Evolutionary conservation across 148 eudicot species (phyloP).

Genomic region (Camellia lanceoleosa): DNA sequence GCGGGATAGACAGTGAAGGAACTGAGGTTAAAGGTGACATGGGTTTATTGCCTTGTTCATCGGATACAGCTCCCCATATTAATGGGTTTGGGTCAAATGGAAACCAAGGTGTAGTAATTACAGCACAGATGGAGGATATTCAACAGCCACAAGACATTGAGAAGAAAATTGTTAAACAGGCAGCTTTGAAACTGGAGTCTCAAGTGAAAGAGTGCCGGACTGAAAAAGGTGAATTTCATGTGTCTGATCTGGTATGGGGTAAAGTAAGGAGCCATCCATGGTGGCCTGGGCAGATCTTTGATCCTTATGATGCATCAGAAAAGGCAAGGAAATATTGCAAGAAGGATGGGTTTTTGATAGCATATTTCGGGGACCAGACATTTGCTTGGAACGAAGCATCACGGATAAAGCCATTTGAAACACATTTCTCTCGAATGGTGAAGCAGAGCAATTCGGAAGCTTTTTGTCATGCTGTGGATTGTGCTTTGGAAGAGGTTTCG

Average conservation of each 20-base stretch:
- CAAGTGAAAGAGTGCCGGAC: not conserved
- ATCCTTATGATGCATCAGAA: constrained; percentile 53
- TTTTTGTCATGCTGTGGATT: constrained; percentile 57
- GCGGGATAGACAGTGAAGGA: not conserved
- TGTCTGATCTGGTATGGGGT: constrained; percentile 77
- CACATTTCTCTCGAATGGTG: constrained; percentile 53
- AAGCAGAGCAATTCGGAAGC: constrained; percentile 56
- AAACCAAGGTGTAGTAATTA: not conserved
- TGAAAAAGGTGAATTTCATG: constrained; percentile 36
- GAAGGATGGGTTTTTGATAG: constrained; percentile 48
- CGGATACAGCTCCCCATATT: not conserved
- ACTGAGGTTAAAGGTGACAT: not conserved
- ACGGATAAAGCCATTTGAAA: constrained; percentile 53
- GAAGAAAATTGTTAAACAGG: not conserved
- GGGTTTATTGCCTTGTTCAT: not conserved
- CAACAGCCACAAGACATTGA: not conserved
- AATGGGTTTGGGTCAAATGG: constrained; percentile 9
- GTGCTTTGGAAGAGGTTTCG: constrained; percentile 67
- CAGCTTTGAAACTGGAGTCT: not conserved
- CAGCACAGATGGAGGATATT: not conserved
- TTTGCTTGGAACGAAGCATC: constrained; percentile 74
- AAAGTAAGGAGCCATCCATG: constrained; percentile 89
- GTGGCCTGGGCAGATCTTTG: constrained; percentile 94
- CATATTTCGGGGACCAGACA: constrained; percentile 68
- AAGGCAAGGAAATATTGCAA: constrained; percentile 51